These are phyloP conservation scores for Lepidium campestre DNA, from an alignment of 441 rosid genomes.

Conservation along the genomic window DNA sequence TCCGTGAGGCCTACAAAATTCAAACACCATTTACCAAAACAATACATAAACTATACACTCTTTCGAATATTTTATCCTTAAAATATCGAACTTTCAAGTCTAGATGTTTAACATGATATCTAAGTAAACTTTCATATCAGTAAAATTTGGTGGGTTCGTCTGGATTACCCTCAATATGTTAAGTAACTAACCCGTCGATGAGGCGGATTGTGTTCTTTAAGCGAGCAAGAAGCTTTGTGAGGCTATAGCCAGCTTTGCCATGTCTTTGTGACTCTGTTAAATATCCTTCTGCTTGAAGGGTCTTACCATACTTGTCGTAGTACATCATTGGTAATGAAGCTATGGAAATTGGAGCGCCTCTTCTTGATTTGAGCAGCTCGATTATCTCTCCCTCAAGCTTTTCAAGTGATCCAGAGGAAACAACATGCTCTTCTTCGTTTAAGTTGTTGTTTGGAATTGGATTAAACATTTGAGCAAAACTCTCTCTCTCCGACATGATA, in stretches of 20 bases:
- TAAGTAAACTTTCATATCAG: no score
- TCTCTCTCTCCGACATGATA: slow-evolving; percentile 35
- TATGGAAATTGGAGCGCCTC: slow-evolving; percentile 80
- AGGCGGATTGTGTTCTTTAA: slow-evolving; percentile 67
- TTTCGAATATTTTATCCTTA: no score
- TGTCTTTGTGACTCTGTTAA: slow-evolving; percentile 96
- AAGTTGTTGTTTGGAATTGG: slow-evolving; percentile 31
- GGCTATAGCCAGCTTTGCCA: slow-evolving; percentile 85
- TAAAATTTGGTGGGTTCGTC: no score
- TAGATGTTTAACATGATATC: no score
- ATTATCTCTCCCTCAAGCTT: slow-evolving; percentile 73
- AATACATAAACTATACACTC: not conserved
- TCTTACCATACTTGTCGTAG: slow-evolving; percentile 68
- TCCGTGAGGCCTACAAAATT: slow-evolving; percentile 71
- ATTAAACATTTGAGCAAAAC: slow-evolving; percentile 42
- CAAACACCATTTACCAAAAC: not conserved
- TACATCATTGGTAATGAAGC: slow-evolving; percentile 90
- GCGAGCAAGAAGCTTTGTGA: slow-evolving; percentile 86
- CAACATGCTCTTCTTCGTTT: slow-evolving; percentile 47
- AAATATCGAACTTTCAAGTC: no score
- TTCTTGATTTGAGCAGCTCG: slow-evolving; percentile 67
- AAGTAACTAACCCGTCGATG: slow-evolving; percentile 56
- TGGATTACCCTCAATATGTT: no score
- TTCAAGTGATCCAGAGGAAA: slow-evolving; percentile 57
- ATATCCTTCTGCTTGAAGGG: slow-evolving; percentile 91